Base-by-base conservation (phyloP, 768 basidiomycete genomes). In the Naganishia randhawae region DNA sequence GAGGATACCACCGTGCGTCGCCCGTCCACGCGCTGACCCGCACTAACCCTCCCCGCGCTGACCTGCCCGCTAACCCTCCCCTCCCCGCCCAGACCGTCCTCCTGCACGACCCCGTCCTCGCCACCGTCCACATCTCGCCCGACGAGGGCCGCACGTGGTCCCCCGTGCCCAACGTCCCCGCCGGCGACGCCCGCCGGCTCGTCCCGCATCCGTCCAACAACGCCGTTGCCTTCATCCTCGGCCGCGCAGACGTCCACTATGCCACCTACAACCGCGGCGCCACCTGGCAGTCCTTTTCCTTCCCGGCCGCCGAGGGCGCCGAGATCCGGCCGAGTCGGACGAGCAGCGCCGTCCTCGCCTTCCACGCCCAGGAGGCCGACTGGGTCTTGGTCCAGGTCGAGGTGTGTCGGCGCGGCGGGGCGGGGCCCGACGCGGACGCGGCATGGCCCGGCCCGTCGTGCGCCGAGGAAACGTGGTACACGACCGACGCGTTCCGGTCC, bases 151-250 rank as follows among this genome's bases (percentile, higher is more conserved):
- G 88, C 80, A 77, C 72, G 0, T 89, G 88, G 88, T 71, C 71
- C 6, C 77, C 73, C 66, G 82, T 84, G 50, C 76, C 81, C 0
- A 87, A 85, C 81, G 83, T 83, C 8, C 81, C 77, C 29, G 84
- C 83, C 19, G 89, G 88, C 19, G 81, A 84, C 53, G 86, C 89
- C 0, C 72, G 82, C 1, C 86, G 89, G 83, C 86, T 97, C 39
- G 82, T 98, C 61, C 86, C 88, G 70, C 96, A 98, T 76, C 95
- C 96, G 0, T 87, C 87, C 74, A 85, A 95, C 77, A 90, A 86
- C 70, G 83, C 84, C 68, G 86, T 86, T 77, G 94, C 91, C 0
- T 98, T 96, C 77, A 87, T 89, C 39, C 82, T 99, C 68, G 90
- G 92, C 3, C 82, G 84, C 31, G 83, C 82, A n/a, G 86, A 69